Evolutionary conservation across 2,329 filamentous ascomycete genomes (phyloP), one percentile per base, ranked within the genome.

Genomic region (Aspergillus japonicus): DNA sequence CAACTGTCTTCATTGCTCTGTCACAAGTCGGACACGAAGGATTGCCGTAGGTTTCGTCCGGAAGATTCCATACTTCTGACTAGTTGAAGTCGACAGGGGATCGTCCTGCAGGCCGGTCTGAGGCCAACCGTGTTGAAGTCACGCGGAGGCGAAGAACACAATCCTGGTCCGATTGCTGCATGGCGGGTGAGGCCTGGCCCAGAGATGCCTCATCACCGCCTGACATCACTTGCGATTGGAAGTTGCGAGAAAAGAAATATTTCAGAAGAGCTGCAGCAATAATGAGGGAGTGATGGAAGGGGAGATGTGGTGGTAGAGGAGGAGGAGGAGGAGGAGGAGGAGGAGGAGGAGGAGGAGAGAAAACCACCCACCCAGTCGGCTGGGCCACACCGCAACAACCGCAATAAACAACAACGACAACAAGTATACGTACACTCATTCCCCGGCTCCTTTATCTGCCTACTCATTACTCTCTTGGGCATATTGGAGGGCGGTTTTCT

Each of bases 121-220:
- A 57, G 35, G 26, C 33, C 29, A 42, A 19, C 5, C 26, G 21
- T 21, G 21, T 21, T 21, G 21, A 42, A 42, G 39, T 42, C 39
- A 42, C 16, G 31, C 26, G 54, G 35, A 42, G 39, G 39, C 50
- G 47, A 51, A 24, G 54, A 44, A 57, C 49, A 26, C 58, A 63
- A 63, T 63, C 64, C 59, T 55, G 51, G 54, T 54, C 58, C 50
- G 62, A 64, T 66, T 59, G 59, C 55, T 66, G 60, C 58, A 66
- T 61, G 64, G 63, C 62, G 63, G 54, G 62, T 65, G 58, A 48
- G 59, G 60, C 53, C 64, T 66, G 59, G 64, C 53, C 63, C 52
- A 53, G 48, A 19, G 47, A 16, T 50, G 16, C 6, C 31, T 7
- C 50, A 60, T 50, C 59, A 50, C 59, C 57, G 50, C 63, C 62